Percentiles rank a stretch among this genome's conserved stretches.
phyloP scores from a whole-genome alignment of 1,284 basidiomycete species.

The Trichosporon ovoides region DNA sequence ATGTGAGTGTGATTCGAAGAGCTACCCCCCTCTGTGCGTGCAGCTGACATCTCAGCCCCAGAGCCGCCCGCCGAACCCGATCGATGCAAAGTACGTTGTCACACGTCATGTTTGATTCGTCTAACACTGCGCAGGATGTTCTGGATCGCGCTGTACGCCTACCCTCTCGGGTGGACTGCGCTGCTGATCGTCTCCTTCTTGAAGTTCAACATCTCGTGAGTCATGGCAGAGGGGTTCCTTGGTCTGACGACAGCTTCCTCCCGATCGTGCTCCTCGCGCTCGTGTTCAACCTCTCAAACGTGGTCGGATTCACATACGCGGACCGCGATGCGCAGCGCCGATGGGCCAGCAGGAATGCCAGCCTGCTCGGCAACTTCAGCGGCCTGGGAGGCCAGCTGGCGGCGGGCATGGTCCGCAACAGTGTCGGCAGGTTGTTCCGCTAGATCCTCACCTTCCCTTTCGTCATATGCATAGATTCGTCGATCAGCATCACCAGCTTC shows the following conservation, averaged over 20 bases:
- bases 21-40: constrained; percentile 4
- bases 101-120: neutral
- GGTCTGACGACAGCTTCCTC: constrained; percentile 58
- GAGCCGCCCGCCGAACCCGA: constrained; percentile 73
- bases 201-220: constrained; percentile 75
- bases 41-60: constrained; percentile 56
- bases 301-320: constrained; percentile 63
- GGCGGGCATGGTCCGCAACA: constrained; percentile 69
- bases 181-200: constrained; percentile 81
- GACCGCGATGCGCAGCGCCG: constrained; percentile 81
- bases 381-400: constrained; percentile 73
- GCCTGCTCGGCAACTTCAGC: constrained; percentile 56
- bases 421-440: constrained; percentile 67
- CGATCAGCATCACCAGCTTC: neutral
- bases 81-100: constrained; percentile 63
- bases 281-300: constrained; percentile 87
- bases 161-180: constrained; percentile 77
- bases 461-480: constrained; percentile 13
- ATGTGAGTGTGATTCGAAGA: too few relatives aligned
- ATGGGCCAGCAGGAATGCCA: constrained; percentile 66
- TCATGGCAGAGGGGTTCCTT: too few relatives aligned
- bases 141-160: constrained; percentile 75
- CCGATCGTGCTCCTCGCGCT: constrained; percentile 82
- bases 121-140: constrained; percentile 13
- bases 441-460: constrained; percentile 13